Conservation (phyloP, 169 alveolate genomes). For the Plasmodium vinckei region DNA sequence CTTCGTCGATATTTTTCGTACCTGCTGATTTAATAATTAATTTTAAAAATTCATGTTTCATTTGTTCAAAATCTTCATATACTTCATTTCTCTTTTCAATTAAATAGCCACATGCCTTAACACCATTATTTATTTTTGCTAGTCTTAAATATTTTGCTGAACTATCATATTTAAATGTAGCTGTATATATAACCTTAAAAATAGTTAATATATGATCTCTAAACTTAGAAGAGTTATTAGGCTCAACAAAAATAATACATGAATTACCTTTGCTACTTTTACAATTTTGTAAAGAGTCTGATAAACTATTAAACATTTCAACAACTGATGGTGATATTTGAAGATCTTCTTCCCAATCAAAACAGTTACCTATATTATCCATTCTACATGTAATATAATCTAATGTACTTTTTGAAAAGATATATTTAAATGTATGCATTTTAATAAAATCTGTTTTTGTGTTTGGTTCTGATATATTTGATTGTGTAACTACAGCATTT, state of each 20-base stretch:
- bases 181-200: constrained; percentile 81
- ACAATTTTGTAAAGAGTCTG: constrained; percentile 77
- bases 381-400: constrained; percentile 86
- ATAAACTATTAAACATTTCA: constrained; percentile 82
- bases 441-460: constrained; percentile 45
- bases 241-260: constrained; percentile 53
- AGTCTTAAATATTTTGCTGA: constrained; percentile 79
- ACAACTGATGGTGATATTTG: constrained; percentile 84
- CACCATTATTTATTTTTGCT: constrained; percentile 49
- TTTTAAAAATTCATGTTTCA: constrained; percentile 56
- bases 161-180: constrained; percentile 80
- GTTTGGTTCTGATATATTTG: constrained; percentile 45
- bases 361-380: constrained; percentile 22
- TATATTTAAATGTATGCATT: constrained; percentile 47
- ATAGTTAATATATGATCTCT: constrained; percentile 85
- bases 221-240: constrained; percentile 82
- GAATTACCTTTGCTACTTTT: constrained; percentile 25
- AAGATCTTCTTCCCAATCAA: constrained; percentile 83
- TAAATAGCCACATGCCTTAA: constrained; percentile 67
- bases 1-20: constrained; percentile 68
- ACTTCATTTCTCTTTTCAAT: constrained; percentile 66
- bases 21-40: constrained; percentile 41
- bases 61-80: constrained; percentile 52
- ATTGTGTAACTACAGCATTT: constrained; percentile 39
- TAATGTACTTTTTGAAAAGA: constrained; percentile 81